Evolutionary conservation across 768 basidiomycete genomes (phyloP).

Genomic region (Termitomyces sp.): DNA sequence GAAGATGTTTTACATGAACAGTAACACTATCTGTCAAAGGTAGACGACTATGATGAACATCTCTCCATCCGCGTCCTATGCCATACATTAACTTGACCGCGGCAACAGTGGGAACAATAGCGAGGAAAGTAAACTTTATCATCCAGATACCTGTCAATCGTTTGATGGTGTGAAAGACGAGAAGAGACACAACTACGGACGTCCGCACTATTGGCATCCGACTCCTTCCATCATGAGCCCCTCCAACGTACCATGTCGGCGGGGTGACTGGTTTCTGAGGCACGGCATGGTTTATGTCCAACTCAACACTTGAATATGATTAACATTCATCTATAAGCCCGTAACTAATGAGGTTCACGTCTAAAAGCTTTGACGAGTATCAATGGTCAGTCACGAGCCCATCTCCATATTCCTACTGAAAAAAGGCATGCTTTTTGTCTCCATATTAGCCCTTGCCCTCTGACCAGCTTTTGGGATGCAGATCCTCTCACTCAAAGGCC

Average conservation of each 20-base stretch:
- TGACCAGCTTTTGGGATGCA: constrained; percentile 13
- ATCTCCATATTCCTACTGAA: constrained; percentile 65
- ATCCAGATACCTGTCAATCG: not conserved
- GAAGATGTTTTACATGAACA: constrained; percentile 59
- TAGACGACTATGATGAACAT: constrained; percentile 46
- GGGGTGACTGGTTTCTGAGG: constrained; percentile 20
- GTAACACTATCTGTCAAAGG: constrained; percentile 42
- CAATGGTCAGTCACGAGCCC: constrained; percentile 40
- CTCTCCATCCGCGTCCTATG: constrained; percentile 58
- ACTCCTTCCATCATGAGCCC: not conserved
- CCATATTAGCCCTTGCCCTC: not conserved
- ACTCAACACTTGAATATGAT: not conserved
- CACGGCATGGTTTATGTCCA: constrained; percentile 11
- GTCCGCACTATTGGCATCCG: not conserved
- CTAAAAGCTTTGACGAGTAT: constrained; percentile 39
- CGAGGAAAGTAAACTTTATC: constrained; percentile 2
- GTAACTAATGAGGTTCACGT: constrained; percentile 17
- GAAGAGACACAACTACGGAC: not conserved
- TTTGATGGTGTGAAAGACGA: not conserved
- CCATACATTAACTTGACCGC: constrained; percentile 35
- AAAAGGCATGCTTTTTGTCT: constrained; percentile 36
- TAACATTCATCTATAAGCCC: constrained; percentile 7
- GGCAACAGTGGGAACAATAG: not conserved
- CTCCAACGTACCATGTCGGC: not conserved
- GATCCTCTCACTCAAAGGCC: constrained; percentile 47